Evolutionary conservation across 352 stramenopile species (phyloP).

Genomic region (Globisporangium takayamanum): DNA sequence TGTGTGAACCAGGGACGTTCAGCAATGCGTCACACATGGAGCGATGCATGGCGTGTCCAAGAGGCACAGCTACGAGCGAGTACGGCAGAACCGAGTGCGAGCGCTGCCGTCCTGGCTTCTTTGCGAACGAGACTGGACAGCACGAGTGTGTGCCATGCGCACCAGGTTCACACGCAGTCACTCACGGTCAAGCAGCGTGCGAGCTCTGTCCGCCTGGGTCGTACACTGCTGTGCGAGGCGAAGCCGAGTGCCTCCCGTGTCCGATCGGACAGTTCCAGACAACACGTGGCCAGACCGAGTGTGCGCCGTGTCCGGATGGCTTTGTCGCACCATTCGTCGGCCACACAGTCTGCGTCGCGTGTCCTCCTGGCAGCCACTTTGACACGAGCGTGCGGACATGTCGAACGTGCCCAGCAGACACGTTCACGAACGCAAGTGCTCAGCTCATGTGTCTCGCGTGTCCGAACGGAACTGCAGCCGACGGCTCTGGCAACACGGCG

Average conservation of each 20-base stretch:
- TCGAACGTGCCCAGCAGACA: conserved; percentile 2
- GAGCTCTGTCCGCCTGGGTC: conserved; percentile 22
- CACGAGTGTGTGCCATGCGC: conserved; percentile 31
- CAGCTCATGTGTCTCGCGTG: conserved; percentile 6
- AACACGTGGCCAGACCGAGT: conserved; percentile 18
- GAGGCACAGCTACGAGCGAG: conserved; percentile 14
- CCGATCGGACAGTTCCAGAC: conserved; percentile 35
- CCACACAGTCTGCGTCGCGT: conserved; percentile 29
- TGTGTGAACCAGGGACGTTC: conserved; percentile 45
- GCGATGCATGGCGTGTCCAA: conserved; percentile 28
- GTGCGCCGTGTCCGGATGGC: conserved; percentile 31
- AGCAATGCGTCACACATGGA: conserved; percentile 21
- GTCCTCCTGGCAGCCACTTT: conserved; percentile 33
- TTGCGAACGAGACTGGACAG: conserved; percentile 19
- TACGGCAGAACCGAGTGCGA: conserved; percentile 13
- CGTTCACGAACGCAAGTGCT: conserved; percentile 8
- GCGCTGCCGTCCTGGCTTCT: conserved; percentile 20
- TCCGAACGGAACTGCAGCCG: conserved; percentile 7
- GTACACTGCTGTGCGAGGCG: conserved; percentile 24
- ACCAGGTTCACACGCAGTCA: conserved; percentile 27
- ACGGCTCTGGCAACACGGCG: conserved; percentile 6
- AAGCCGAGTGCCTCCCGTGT: conserved; percentile 42
- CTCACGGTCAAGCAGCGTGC: conserved; percentile 21
- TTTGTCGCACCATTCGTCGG: conserved; percentile 30
- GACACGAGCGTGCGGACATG: conserved; percentile 9